These are phyloP conservation scores for Nicotiana attenuata DNA, from an alignment of 257 asterid species.

Conservation along the genomic window DNA sequence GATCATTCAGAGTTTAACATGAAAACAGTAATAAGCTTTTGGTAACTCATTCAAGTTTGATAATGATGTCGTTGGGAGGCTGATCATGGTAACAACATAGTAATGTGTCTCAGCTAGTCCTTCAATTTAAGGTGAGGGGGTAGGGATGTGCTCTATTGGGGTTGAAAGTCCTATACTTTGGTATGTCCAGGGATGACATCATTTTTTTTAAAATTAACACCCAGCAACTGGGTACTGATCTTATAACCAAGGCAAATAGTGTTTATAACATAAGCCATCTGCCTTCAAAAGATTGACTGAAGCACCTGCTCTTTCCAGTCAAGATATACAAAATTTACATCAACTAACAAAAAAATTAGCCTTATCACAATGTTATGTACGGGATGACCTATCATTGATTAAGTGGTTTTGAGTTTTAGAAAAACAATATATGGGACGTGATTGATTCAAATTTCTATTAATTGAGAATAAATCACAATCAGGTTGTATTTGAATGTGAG, in stretches of 20 bases:
- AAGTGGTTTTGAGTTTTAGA: background rate
- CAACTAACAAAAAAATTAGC: too few relatives aligned
- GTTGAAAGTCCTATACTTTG: background rate
- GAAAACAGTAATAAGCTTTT: background rate
- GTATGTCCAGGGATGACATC: background rate
- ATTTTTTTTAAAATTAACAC: too few relatives aligned
- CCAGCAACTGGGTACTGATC: too few relatives aligned
- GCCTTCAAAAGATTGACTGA: too few relatives aligned
- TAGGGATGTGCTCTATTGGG: background rate
- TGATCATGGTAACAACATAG: background rate
- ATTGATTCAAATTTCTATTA: background rate
- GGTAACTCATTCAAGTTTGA: background rate
- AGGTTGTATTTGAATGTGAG: background rate
- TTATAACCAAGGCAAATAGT: too few relatives aligned
- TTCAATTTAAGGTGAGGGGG: background rate
- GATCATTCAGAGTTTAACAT: background rate
- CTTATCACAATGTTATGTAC: too few relatives aligned
- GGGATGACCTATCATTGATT: background rate
- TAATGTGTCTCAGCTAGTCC: background rate
- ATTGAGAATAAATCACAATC: background rate
- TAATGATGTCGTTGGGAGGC: background rate
- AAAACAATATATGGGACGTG: background rate
- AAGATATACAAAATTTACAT: too few relatives aligned
- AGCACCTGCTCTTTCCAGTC: too few relatives aligned
- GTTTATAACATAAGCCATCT: too few relatives aligned